Evolutionary conservation across 2,329 filamentous ascomycete genomes (phyloP), one percentile per base, ranked within the genome.

Genomic region (Scytalidium sp.): DNA sequence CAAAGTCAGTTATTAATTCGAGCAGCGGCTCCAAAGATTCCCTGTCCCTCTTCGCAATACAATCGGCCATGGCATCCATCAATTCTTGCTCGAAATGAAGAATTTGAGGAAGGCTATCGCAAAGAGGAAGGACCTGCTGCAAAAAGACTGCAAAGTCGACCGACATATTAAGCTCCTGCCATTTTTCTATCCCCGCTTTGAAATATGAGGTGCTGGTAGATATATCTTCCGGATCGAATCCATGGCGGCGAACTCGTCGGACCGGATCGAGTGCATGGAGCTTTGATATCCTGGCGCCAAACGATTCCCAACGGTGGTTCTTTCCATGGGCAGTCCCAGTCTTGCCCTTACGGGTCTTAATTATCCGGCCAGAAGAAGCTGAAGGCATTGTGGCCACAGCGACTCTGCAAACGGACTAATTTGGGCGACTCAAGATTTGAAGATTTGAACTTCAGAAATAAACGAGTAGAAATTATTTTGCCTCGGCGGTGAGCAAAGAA

Each of bases 241-340:
- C 85, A 73, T 95, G 82, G 67, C 87, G 87, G 70, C 91, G 89
- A 61, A 95, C 87, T 71, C 87, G 87, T 69, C 94, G 90, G 59
- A 99, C 81, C 42, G 94, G 94, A 63, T 99, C 93, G 72, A 99
- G 79, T 25, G 83, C 83, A 71, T 90, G 94, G 64, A 97, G 81
- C 68, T 92, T 94, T 56, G 89, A 83, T 67, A 97, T 89, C 69
- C 95, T 94, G 65, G 86, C 82, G 52, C 87, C 89, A 72, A 97
- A 97, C 55, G 89, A 87, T 72, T 97, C 88, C 82, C 90, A 97
- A 66, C 89, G 81, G 71, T 97, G 90, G 46, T 90, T 87, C 65
- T 90, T 92, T 54, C 86, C 84, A 59, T 91, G 88, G 45, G 78
- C 75, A 21, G 90, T 95, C 56, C 79, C 79, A 54, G 79, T 79